Evolutionary conservation across 2,329 filamentous ascomycete genomes (phyloP), one percentile per base, ranked within the genome.

Genomic region (Leptographium radiaticola): DNA sequence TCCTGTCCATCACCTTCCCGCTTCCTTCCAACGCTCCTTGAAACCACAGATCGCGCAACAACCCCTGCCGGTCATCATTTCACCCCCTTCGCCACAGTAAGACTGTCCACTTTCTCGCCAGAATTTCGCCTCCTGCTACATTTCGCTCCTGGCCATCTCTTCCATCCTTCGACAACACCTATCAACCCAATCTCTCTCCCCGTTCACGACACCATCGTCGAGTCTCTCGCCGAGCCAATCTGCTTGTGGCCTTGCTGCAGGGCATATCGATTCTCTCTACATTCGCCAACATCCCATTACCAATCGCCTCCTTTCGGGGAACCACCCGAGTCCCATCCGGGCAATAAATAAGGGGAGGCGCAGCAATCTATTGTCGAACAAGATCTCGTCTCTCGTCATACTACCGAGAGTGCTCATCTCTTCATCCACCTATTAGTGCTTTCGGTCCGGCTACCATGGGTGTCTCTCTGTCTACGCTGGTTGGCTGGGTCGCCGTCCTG

Each of bases 401-500:
- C 38, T 18, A 12, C 5, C 38, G 38, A 33, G 43, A 31, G 20
- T 20, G 15, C 18, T 25, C 39, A 6, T n/a, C 30, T 39, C 2
- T 44, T 16, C 5, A 10, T 39, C 30, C 40, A 30, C 25, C 25
- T 25, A 25, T 25, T 25, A 43, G 10, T 9, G 25, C 12, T 25
- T 18, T 18, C 20, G 12, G 7, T 25, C 18, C 4, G 13, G 30
- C 45, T 55, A 66, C 51, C 59, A 68, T 69, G 67, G 67, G 67
- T 54, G 60, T 61, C 56, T 58, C 62, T 31, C 61, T 68, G 57
- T 68, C 67, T 8, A 67, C 66, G 15, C 57, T 68, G 51, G 59
- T 60, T 56, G 63, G 66, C 52, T 69, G 66, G 64, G 59, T 59
- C 45, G 54, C 65, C 53, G 60, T 69, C 44, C 34, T 67, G 34